These are phyloP conservation scores for Russula compacta DNA, from an alignment of 768 basidiomycete species.

Conservation along the genomic window DNA sequence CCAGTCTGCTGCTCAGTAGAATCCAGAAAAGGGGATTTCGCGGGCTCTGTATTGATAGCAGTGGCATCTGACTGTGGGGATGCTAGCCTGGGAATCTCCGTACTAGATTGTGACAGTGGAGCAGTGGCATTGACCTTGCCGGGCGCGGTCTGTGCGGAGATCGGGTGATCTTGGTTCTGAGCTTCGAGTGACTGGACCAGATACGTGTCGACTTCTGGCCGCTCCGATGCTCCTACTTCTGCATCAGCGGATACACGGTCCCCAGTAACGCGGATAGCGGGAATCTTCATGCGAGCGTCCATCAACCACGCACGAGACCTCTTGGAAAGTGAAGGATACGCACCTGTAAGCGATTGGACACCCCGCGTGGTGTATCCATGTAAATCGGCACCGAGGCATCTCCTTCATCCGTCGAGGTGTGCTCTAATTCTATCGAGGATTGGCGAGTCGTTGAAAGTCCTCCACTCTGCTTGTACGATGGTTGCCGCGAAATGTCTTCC, in stretches of 20 bases:
- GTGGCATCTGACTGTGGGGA: slow-evolving; percentile 5
- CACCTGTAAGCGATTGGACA: background rate
- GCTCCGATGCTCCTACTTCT: background rate
- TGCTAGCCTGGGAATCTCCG: background rate
- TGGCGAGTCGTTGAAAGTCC: background rate
- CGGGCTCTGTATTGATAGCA: slow-evolving; percentile 5
- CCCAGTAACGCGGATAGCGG: background rate
- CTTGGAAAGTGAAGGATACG: background rate
- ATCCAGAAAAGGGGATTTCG: background rate
- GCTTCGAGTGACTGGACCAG: background rate
- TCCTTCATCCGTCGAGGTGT: slow-evolving; percentile 5
- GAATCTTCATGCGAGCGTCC: background rate
- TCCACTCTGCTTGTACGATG: background rate
- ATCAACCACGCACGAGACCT: background rate
- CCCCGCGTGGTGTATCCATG: slow-evolving; percentile 11
- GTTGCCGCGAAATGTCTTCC: slow-evolving; percentile 10
- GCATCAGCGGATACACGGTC: background rate
- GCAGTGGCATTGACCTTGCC: background rate
- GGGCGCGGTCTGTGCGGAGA: background rate
- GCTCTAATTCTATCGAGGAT: slow-evolving; percentile 5
- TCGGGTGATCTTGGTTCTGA: background rate
- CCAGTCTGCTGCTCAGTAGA: background rate
- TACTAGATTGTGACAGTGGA: background rate
- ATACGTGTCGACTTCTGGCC: background rate
- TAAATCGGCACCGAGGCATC: background rate